Conservation (phyloP, 2,329 filamentous ascomycete genomes). For the Atkinsonella texensis region DNA sequence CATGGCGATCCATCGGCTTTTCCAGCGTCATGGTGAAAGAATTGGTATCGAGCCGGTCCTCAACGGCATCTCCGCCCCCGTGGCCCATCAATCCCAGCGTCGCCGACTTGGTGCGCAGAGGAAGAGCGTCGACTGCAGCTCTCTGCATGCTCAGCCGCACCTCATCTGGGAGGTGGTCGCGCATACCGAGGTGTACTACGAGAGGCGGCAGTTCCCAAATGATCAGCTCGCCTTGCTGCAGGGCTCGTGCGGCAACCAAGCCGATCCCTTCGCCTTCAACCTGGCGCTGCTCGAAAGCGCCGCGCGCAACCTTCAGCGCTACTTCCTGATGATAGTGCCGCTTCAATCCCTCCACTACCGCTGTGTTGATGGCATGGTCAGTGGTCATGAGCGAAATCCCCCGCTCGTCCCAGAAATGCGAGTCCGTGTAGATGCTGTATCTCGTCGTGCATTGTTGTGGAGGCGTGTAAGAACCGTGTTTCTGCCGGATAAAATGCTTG, state of each 20-base stretch:
- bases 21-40: neutral
- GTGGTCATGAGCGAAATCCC: neutral
- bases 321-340: neutral
- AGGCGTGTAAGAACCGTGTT: too few species aligned
- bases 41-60: neutral
- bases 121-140: neutral
- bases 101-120: neutral
- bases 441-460: neutral
- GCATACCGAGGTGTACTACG: neutral
- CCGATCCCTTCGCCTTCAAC: neutral
- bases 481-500: too few species aligned
- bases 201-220: neutral
- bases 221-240: neutral
- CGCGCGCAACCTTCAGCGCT: neutral
- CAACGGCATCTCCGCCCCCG: neutral
- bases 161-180: neutral
- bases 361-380: neutral
- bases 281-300: neutral
- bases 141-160: neutral
- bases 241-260: neutral
- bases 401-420: neutral
- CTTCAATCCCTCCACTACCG: neutral
- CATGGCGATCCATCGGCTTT: neutral
- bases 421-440: neutral
- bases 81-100: neutral